Percentiles rank a stretch among this genome's conserved stretches.
Evolutionary conservation across 1,284 basidiomycete genomes (phyloP).

Genomic region (Takashimella tepidaria): DNA sequence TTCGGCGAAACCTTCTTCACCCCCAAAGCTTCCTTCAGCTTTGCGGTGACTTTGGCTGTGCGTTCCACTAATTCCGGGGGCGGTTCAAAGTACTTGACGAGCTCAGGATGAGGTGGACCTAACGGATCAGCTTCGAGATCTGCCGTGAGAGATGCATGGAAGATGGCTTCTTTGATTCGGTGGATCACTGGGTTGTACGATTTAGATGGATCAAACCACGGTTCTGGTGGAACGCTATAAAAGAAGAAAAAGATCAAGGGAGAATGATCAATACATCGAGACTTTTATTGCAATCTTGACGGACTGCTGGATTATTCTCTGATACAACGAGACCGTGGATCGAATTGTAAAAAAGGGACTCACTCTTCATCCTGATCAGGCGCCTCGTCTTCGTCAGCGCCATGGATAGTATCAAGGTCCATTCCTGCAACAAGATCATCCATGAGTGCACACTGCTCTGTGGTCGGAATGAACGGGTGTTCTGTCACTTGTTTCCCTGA

Average conservation of each 20-base stretch:
- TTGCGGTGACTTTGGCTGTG: conserved; percentile 56
- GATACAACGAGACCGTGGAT: background rate
- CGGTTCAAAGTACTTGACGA: conserved; percentile 75
- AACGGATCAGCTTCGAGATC: conserved; percentile 70
- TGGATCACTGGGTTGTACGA: conserved; percentile 89
- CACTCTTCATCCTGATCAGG: conserved; percentile 53
- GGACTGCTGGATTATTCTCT: conserved; percentile 4
- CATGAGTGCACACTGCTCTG: conserved; percentile 74
- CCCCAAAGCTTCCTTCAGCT: conserved; percentile 62
- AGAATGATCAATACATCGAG: too few species aligned
- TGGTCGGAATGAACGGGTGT: conserved; percentile 78
- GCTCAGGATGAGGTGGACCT: conserved; percentile 75
- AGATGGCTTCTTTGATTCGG: conserved; percentile 84
- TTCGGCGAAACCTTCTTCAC: conserved; percentile 54
- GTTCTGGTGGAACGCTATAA: background rate
- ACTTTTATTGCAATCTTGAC: conserved; percentile 4
- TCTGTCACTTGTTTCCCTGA: conserved; percentile 67
- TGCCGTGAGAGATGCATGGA: conserved; percentile 72
- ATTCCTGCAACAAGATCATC: conserved; percentile 76
- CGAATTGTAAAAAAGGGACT: conserved; percentile 20
- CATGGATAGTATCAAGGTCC: conserved; percentile 70
- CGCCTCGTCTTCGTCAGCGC: conserved; percentile 49
- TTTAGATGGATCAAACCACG: conserved; percentile 70
- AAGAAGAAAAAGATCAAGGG: background rate
- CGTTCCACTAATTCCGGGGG: conserved; percentile 63